Evolutionary conservation across 331 rosid genomes (phyloP), one percentile per base, ranked within the genome.

Genomic region (Dryas integrifolia): DNA sequence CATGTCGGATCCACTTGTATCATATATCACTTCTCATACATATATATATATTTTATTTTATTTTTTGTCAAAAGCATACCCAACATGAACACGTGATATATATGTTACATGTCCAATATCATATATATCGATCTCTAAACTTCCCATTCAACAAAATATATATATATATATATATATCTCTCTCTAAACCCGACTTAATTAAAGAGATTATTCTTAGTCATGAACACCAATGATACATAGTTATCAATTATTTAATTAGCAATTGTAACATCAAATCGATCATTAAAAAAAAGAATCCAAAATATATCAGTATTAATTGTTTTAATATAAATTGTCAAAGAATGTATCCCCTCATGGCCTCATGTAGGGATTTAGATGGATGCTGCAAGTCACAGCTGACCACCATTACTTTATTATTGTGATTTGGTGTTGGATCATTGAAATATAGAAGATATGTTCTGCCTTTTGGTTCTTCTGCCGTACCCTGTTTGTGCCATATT

Each of bases 51-150:
- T 2, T 2, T 58, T 58, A 6, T 44, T 7, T 18, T 18, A 18
- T 18, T 58, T 12, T 70, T 18, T 70, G 64, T 41, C 52, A 13
- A 70, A 55, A 7, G 64, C 45, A 15, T 53, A 70, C 41, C 26
- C 53, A 6, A 41, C 74, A 12, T 47, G 44, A 12, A 43, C 74
- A 69, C 40, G 63, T 53, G 72, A 49, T 35, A 35, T 43, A 8
- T 5, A 46, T 9, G 21, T 69, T 16, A 53, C 0, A 21, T 51
- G 72, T 10, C n/a, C 68, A 63, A 63, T 41, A 68, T 50, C 39
- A 51, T 12, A 5, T 24, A 39, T 8, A 69, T 50, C 24, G 24
- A 21, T 21, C 24, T 21, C 15, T 69, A n/a, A 3, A 3, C 38
- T 5, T 61, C 21, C 73, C 64, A 69, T 63, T 7, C 12, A 21